Evolutionary conservation across 106 monocot genomes (phyloP).

Genomic region (Dendrobium catenatum): DNA sequence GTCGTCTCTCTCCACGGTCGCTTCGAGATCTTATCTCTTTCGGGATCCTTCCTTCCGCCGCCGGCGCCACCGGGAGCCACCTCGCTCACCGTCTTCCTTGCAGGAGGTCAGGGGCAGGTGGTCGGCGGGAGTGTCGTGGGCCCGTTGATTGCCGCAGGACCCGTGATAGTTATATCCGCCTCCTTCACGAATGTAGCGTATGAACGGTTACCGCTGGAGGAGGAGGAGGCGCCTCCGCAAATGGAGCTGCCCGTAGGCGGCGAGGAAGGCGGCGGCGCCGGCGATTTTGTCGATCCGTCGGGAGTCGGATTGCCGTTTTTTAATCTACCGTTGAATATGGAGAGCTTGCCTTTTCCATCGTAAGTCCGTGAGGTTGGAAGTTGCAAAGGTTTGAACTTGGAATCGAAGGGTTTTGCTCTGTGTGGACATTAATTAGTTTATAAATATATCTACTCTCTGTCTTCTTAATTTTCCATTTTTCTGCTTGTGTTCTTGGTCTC

Average conservation of each 20-base stretch:
- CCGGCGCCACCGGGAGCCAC: slow-evolving; percentile 5
- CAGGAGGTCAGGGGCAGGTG: slow-evolving; percentile 10
- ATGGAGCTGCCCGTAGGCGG: background rate
- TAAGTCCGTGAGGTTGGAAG: background rate
- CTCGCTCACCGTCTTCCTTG: slow-evolving; percentile 8
- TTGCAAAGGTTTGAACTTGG: background rate
- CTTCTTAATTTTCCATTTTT: too few relatives aligned
- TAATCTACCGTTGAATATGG: slow-evolving; percentile 5
- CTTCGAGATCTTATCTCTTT: slow-evolving; percentile 12
- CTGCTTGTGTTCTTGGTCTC: too few relatives aligned
- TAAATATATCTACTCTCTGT: background rate
- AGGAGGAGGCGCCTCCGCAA: background rate
- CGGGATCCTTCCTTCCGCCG: slow-evolving; percentile 10
- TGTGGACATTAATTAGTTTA: background rate
- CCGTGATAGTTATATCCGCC: slow-evolving; percentile 5
- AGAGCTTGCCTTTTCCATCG: background rate
- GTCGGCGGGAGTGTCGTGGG: slow-evolving; percentile 9
- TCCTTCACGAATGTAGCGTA: slow-evolving; percentile 16
- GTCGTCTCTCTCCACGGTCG: slow-evolving; percentile 6
- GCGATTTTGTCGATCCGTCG: background rate
- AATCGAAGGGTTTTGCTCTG: background rate
- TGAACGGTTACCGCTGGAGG: slow-evolving; percentile 6
- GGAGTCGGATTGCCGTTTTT: slow-evolving; percentile 5
- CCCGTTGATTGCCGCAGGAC: background rate
- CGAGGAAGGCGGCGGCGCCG: background rate